A percentile compares a stretch with the other conserved stretches of the same genome.
These are phyloP conservation scores for Hyphodiscus hymeniophilus DNA, from an alignment of 495 filamentous ascomycete genomes.

Conservation along the genomic window DNA sequence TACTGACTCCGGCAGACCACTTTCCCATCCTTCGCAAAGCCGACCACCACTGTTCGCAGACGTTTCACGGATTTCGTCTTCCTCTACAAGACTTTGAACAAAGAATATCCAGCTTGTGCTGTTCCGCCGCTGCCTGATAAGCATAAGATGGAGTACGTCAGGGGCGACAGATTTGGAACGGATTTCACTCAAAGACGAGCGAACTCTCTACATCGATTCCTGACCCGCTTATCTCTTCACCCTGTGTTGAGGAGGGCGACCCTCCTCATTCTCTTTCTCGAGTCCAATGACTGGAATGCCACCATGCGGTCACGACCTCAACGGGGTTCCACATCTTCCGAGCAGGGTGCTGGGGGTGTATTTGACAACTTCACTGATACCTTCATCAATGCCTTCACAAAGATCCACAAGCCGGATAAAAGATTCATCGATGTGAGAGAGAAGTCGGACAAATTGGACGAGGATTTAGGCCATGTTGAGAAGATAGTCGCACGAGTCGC, in stretches of 20 bases:
- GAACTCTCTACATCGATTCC: slow-evolving; percentile 85
- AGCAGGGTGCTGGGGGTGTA: slow-evolving; percentile 53
- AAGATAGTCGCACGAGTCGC: slow-evolving; percentile 87
- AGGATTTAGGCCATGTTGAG: slow-evolving; percentile 86
- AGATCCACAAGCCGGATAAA: slow-evolving; percentile 89
- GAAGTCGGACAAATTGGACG: slow-evolving; percentile 89
- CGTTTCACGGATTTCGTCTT: slow-evolving; percentile 98
- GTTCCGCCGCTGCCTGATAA: slow-evolving; percentile 96
- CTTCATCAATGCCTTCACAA: slow-evolving; percentile 96
- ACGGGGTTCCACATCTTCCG: slow-evolving; percentile 47
- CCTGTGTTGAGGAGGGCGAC: slow-evolving; percentile 78
- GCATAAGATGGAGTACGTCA: slow-evolving; percentile 97
- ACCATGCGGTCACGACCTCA: slow-evolving; percentile 74
- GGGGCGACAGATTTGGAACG: slow-evolving; percentile 85
- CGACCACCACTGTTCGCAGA: slow-evolving; percentile 67
- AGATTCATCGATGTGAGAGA: slow-evolving; percentile 92
- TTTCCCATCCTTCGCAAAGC: slow-evolving; percentile 82
- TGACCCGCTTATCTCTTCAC: slow-evolving; percentile 79
- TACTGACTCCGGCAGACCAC: slow-evolving; percentile 55
- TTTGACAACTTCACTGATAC: slow-evolving; percentile 92
- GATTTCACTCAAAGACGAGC: slow-evolving; percentile 90
- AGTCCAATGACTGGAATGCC: slow-evolving; percentile 90
- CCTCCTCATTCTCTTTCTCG: slow-evolving; percentile 81
- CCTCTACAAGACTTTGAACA: slow-evolving; percentile 79
- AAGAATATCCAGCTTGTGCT: slow-evolving; percentile 83